Evolutionary conservation across 176 grass and related monocot species (phyloP), one percentile per base, ranked within the genome.

Genomic region (Guadua angustifolia): DNA sequence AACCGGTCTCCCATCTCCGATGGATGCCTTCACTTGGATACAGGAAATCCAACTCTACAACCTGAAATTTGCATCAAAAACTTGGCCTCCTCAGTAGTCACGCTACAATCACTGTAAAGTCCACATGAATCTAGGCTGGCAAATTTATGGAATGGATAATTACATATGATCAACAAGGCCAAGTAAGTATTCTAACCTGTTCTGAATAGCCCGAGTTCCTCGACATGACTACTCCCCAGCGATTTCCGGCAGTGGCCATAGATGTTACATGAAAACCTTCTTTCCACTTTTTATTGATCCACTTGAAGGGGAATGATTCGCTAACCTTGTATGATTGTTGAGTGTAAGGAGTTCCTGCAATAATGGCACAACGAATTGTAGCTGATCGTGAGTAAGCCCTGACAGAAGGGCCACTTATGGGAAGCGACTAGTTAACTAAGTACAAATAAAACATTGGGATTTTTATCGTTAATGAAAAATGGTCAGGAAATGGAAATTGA

Each of bases 261-360:
- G 95, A 97, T 78, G 95, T 97, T 55, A 97, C 95, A 84, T 94
- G 92, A 81, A 97, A 97, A 29, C 95, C 92, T 93, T 97, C 95
- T 89, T 97, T 97, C 95, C 95, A 97, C 55, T 97, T 97, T 73
- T 97, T 97, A 86, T 89, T 97, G 73, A 97, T 97, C 95, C 95
- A 97, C 79, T 97, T 97, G 82, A 88, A 97, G 67, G 95, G 95
- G 71, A 97, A 97, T 71, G 92, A 94, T 88, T 94, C 95, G 5
- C 95, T 97, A 56, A 97, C 95, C 79, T 97, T 97, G 78, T 97
- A 97, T 5, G 95, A 97, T 83, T 97, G 95, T 73, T 97, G 95
- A 49, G 88, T 92, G 79, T 88, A 97, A 44, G 89, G 39, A 76
- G 94, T 97, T 90, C 94, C 94, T 97, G 73, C 63, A 77, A 39